Conservation (phyloP, 2,329 filamentous ascomycete genomes). For the Penicillium sp. region DNA sequence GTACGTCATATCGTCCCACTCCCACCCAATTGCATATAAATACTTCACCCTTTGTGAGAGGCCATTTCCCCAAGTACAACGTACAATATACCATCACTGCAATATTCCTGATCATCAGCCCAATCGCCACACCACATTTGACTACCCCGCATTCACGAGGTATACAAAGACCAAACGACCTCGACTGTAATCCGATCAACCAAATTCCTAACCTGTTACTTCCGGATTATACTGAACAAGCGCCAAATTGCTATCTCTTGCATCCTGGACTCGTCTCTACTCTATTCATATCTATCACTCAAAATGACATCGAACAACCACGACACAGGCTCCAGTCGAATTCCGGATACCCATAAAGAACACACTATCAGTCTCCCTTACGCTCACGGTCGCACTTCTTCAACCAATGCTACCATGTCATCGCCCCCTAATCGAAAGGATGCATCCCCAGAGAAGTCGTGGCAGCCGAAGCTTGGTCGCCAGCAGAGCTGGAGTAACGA, state of each 20-base stretch:
- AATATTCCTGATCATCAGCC: neutral
- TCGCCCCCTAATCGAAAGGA: neutral
- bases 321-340: neutral
- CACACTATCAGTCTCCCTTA: neutral
- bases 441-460: constrained; percentile 18
- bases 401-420: neutral
- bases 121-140: neutral
- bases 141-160: neutral
- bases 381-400: neutral
- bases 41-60: neutral
- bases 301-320: constrained; percentile 1
- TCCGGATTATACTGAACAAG: neutral
- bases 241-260: neutral
- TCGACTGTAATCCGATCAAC: too few relatives aligned
- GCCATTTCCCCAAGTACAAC: neutral
- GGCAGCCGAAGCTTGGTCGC: constrained; percentile 32
- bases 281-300: neutral
- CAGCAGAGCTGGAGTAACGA: constrained; percentile 39
- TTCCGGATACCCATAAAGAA: constrained; percentile 11
- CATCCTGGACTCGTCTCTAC: neutral
- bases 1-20: constrained; percentile 2
- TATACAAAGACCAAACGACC: neutral
- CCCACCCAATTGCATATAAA: neutral
- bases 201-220: neutral
- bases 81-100: neutral